Evolutionary conservation across 352 stramenopile genomes (phyloP), one percentile per base, ranked within the genome.

Genomic region (Globisporangium canariense): DNA sequence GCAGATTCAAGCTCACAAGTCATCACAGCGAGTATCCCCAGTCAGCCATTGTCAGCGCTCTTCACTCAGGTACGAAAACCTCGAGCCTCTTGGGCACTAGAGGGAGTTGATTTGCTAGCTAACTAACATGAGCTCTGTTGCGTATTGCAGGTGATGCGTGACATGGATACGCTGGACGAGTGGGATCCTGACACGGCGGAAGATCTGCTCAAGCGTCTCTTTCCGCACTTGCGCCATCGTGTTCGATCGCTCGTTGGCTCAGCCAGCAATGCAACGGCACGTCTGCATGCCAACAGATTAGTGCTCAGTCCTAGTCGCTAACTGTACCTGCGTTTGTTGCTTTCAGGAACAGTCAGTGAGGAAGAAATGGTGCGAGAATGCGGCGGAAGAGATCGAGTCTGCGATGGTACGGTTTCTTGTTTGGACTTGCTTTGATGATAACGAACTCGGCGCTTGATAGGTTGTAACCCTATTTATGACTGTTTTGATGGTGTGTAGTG

Each of bases 81-180:
- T 13, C 5, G 0, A 30, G 32, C n/a, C 18, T 60, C 13, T 38
- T 4, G 4, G 10, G 25, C 16, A 3, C 7, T 46, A 8, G 9
- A 55, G 5, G 20, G 1, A 8, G 22, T 9, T 25, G 8, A 14
- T 11, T 41, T n/a, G 25, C 25, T 28, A 2, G 25, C 25, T 28
- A 28, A 16, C 14, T 30, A 32, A 32, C 3, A 11, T 38, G n/a
- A 14, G 5, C n/a, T 6, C 22, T 13, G 11, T 13, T 41, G 20
- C 2, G 5, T 3, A 25, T 16, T 58, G 7, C 32, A 68, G 63
- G 47, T 68, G 1, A 68, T 68, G 63, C 56, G 28, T 14, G 63
- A 68, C n/a, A 64, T 68, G 63, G 32, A 68, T 47, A 64, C 32
- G 20, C 49, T 68, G 18, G 63, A 64, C 34, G 56, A 68, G 47